Evolutionary conservation across 768 basidiomycete species (phyloP), one percentile per base, ranked within the genome.

Genomic region (Russula sp.): DNA sequence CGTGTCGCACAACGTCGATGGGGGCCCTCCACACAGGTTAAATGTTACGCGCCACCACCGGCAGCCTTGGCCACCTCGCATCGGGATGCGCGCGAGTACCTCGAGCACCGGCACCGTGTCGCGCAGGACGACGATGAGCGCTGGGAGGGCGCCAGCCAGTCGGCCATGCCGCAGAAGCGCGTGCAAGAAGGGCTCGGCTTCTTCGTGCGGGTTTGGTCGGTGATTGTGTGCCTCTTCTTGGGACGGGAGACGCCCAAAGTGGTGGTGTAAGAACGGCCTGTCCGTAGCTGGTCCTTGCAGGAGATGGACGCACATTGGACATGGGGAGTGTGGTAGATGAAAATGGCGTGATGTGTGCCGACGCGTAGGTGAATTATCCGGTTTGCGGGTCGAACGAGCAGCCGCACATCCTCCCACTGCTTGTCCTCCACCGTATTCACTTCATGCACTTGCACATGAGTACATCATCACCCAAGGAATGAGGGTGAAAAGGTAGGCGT

Each of bases 321-420:
- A 59, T 31, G 7, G 56, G 40, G 51, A 10, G 40, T 37, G 40
- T 35, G 16, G 22, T 32, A 42, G 10, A 53, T 48, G 42, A 48
- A 48, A 31, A 22, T 22, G 10, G 10, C 9, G 39, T 13, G 32
- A 35, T 34, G 62, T 77, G 65, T 71, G 84, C 89, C 57, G 75
- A 75, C 9, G 87, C 82, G 71, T 95, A 95, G 2, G 85, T 84
- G 70, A 96, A 89, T 69, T 94, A 88, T 18, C 94, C 93, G 0
- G 91, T 93, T 69, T 91, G 92, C 16, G 95, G 76, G 73, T 96
- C 92, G 73, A 96, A 96, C 4, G 90, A 94, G 79, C 56, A 96
- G 75, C n/a, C 83, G 82, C 22, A 96, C 84, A 69, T 89, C 91
- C 22, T 75, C 75, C 86, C 89, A 94, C 34, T 77, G 78, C 62